phyloP scores from a whole-genome alignment of 1,139 yeast species.

The Pichia sp. region DNA sequence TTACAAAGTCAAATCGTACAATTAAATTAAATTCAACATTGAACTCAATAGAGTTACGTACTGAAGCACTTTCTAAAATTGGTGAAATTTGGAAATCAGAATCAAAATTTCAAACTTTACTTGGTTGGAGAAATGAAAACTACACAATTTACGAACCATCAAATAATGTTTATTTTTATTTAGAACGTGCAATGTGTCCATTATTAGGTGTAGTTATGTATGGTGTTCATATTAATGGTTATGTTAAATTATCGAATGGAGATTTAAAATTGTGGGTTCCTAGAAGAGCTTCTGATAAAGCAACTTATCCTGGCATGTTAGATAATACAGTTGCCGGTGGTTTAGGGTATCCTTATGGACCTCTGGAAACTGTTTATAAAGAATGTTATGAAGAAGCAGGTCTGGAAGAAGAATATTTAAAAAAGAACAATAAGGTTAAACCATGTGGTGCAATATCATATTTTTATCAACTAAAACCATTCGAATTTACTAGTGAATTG shows the following conservation, averaged over 20 bases:
- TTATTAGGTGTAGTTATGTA: slow-evolving; percentile 81
- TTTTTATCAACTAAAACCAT: slow-evolving; percentile 36
- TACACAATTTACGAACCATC: slow-evolving; percentile 63
- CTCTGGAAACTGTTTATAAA: slow-evolving; percentile 70
- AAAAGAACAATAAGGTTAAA: slow-evolving; percentile 30
- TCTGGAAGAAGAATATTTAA: slow-evolving; percentile 46
- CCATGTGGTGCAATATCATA: slow-evolving; percentile 69
- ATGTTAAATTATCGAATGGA: slow-evolving; percentile 39
- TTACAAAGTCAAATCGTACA: slow-evolving; percentile 29
- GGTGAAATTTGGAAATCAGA: slow-evolving; percentile 39
- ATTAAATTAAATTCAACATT: slow-evolving; percentile 36
- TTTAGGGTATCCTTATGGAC: slow-evolving; percentile 71
- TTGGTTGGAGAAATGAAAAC: slow-evolving; percentile 86
- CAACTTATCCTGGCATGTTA: slow-evolving; percentile 83
- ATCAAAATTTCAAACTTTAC: slow-evolving; percentile 37
- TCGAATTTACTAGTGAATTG: slow-evolving; percentile 32
- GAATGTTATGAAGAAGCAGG: slow-evolving; percentile 94
- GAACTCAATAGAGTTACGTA: slow-evolving; percentile 44
- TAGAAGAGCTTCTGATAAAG: slow-evolving; percentile 64
- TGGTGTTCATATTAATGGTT: slow-evolving; percentile 86
- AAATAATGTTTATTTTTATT: slow-evolving; percentile 49
- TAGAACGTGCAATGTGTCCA: slow-evolving; percentile 80
- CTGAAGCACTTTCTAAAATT: slow-evolving; percentile 37
- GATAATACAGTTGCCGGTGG: slow-evolving; percentile 98
- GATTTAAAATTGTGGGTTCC: slow-evolving; percentile 77